Conservation (phyloP, 495 filamentous ascomycete genomes). For the Tuber borchii region DNA sequence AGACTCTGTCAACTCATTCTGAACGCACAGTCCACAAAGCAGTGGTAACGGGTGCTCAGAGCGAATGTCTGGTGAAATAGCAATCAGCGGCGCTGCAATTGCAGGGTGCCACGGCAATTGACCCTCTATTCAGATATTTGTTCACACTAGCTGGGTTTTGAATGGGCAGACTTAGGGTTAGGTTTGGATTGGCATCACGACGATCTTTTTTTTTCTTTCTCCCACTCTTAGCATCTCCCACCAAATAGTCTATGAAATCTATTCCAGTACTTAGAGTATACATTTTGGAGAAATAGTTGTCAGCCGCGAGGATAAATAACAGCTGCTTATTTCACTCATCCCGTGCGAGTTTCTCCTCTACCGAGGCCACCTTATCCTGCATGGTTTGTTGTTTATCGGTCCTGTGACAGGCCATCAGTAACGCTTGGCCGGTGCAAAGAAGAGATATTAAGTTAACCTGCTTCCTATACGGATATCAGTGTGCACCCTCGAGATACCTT, state of each 20-base stretch:
- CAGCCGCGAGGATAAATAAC: neutral
- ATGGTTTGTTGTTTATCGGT: slow-evolving; percentile 38
- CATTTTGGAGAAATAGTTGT: neutral
- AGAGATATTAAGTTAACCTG: slow-evolving; percentile 51
- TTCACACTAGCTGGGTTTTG: neutral
- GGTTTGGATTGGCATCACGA: neutral
- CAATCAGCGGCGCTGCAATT: neutral
- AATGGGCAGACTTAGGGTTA: neutral
- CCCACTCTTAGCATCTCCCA: neutral
- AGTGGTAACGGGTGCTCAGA: neutral
- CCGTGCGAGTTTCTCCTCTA: slow-evolving; percentile 29
- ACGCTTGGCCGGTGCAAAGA: neutral
- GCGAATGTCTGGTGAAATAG: neutral
- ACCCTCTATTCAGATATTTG: neutral
- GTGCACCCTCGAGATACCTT: slow-evolving; percentile 76
- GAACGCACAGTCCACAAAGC: neutral
- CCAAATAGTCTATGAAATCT: slow-evolving; percentile 1
- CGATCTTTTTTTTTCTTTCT: neutral
- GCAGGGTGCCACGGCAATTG: slow-evolving; percentile 1
- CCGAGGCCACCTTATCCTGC: slow-evolving; percentile 38
- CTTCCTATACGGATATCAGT: slow-evolving; percentile 81
- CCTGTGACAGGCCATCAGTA: slow-evolving; percentile 22
- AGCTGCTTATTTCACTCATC: slow-evolving; percentile 16
- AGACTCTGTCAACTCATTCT: neutral
- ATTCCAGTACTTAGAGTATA: neutral